Evolutionary conservation across 2,329 filamentous ascomycete genomes (phyloP).

Genomic region (Neodidymelliopsis sp.): DNA sequence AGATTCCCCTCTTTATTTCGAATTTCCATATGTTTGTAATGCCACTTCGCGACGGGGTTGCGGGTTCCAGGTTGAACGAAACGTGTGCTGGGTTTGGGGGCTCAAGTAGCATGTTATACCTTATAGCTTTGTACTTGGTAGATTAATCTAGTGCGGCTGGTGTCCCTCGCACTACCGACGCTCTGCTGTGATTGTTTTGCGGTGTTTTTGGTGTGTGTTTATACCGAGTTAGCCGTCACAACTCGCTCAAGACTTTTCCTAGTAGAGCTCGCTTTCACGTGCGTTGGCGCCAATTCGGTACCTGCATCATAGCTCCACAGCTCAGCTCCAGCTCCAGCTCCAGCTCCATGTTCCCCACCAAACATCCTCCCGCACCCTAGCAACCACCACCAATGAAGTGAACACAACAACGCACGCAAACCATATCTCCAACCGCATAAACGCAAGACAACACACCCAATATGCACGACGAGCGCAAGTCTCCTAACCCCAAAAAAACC

Average conservation of each 20-base stretch:
- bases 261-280: slow-evolving; percentile 4
- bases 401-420: not conserved
- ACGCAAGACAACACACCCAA: not conserved
- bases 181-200: slow-evolving; percentile 5
- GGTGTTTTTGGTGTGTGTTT: no score
- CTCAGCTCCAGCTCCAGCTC: slow-evolving; percentile 8
- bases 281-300: slow-evolving; percentile 14
- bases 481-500: not conserved
- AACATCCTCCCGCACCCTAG: slow-evolving; percentile 12
- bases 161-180: slow-evolving; percentile 5
- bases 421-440: not conserved
- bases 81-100: slow-evolving; percentile 19
- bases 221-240: no score
- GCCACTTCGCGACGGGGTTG: slow-evolving; percentile 41
- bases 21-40: slow-evolving; percentile 51
- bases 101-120: slow-evolving; percentile 16
- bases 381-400: not conserved
- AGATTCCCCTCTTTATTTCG: slow-evolving; percentile 52
- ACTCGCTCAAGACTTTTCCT: no score
- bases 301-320: slow-evolving; percentile 24
- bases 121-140: slow-evolving; percentile 20
- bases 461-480: slow-evolving; percentile 17
- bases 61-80: slow-evolving; percentile 17
- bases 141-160: slow-evolving; percentile 19
- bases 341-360: slow-evolving; percentile 16